These are phyloP conservation scores for Ganoderma sinense DNA, from an alignment of 1,284 basidiomycete species.

Conservation along the genomic window DNA sequence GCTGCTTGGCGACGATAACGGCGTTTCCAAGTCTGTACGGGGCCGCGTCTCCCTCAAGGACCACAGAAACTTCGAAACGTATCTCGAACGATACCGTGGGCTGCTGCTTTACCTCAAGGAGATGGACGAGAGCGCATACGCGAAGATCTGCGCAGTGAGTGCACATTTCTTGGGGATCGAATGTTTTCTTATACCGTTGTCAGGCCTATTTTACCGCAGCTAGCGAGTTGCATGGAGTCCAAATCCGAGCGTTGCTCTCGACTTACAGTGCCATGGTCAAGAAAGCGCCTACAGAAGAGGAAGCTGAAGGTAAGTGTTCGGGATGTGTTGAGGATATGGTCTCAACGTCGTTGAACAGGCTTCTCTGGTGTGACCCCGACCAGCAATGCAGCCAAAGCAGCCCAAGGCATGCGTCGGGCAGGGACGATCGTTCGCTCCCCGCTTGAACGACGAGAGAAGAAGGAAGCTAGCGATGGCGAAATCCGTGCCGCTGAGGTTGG, in stretches of 20 bases:
- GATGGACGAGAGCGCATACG: slow-evolving; percentile 89
- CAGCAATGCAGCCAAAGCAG: slow-evolving; percentile 52
- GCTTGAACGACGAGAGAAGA: slow-evolving; percentile 65
- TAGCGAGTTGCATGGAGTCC: slow-evolving; percentile 81
- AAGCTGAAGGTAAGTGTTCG: slow-evolving; percentile 61
- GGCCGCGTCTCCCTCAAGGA: slow-evolving; percentile 60
- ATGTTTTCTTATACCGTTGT: neutral
- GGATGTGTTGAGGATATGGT: too few relatives aligned
- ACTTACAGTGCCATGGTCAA: slow-evolving; percentile 69
- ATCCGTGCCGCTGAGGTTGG: slow-evolving; percentile 60
- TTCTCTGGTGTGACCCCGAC: slow-evolving; percentile 53
- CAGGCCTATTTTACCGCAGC: slow-evolving; percentile 90
- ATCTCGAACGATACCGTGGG: slow-evolving; percentile 89
- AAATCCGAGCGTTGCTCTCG: slow-evolving; percentile 80
- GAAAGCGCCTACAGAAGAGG: slow-evolving; percentile 78
- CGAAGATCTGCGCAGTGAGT: slow-evolving; percentile 85
- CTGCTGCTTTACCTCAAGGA: slow-evolving; percentile 95
- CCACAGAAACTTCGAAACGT: slow-evolving; percentile 81
- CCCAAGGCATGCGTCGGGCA: slow-evolving; percentile 72
- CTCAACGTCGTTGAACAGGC: slow-evolving; percentile 42
- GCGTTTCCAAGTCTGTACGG: slow-evolving; percentile 52
- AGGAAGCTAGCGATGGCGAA: slow-evolving; percentile 64
- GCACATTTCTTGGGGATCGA: neutral
- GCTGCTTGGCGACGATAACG: slow-evolving; percentile 66
- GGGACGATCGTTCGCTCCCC: slow-evolving; percentile 81